Base-by-base conservation (phyloP, 2,329 filamentous ascomycete genomes). In the Trichophaea hybrida region DNA sequence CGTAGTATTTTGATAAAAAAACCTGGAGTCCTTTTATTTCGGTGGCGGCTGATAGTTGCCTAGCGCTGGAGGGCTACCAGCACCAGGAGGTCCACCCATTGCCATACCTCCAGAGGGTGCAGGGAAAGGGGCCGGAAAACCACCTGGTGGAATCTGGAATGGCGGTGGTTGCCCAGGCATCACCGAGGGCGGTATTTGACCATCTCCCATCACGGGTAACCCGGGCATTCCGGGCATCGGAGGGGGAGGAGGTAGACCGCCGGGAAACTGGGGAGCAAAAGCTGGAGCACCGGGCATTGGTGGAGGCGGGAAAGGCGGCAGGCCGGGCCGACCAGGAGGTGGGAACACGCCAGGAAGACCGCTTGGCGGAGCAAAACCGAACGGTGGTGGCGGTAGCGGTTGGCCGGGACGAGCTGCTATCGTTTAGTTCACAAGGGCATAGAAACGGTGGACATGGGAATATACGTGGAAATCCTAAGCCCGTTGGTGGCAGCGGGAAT, bases 381-480 rank as follows among this genome's bases (percentile, higher is more conserved):
- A 12, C 71, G 71, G 40, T 70, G 73, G 38, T 70, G 1, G 75
- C 71, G 10, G 74, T 72, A 68, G 77, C 76, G 40, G 73, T 73
- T 40, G 74, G 74, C 67, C 64, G 15, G 60, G 62, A 51, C 59
- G 61, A 13, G 61, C 64, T 65, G 12, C n/a, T 4, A 7, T 17
- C 13, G 48, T 37, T 60, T 56, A 62, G 69, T 68, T 33, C 50
- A 10, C 35, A 15, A 24, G 17, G 24, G 17, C 10, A 32, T 32
- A 34, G 4, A 33, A 32, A n/a, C 17, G 17, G 35, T 17, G 52
- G 32, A 34, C 43, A 31, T 35, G 32, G 13, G 37, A 24, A 77
- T 79, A 69, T 80, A 82, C 80, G 80, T 70, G 80, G 74, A 40
- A 76, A 69, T 17, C 63, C 78, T 68, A 83, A 84, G 8, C 40